Base-by-base conservation (phyloP, 257 asterid genomes). In the Penstemon newberryi region DNA sequence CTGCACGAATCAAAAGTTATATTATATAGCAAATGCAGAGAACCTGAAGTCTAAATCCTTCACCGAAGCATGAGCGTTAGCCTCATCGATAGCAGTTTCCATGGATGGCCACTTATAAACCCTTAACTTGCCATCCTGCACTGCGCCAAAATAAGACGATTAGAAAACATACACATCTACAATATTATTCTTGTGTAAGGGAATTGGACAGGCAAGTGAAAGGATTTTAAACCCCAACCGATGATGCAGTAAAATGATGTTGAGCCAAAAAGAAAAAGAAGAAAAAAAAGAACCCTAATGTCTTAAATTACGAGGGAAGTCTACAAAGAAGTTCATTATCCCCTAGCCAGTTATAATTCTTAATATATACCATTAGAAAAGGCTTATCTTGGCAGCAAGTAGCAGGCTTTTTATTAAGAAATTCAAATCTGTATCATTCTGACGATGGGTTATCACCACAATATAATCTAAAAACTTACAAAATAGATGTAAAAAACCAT, bases 41-140 rank as follows among this genome's bases (percentile, higher is more conserved):
- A 70, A 93, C 97, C 99, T 91, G 95, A 94, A 91, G 83, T 89
- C 91, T 75, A 91, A 77, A 84, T 85, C 92, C 78, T 91, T 94
- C 75, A 94, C 96, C 51, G 92, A 82, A 73, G 90, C 8, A 83
- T 91, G 96, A 60, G 81, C 90, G 36, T 72, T 78, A 36, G 75
- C 79, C 79, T 94, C 88, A 63, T 74, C 83, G 56, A 94, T 83
- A 70, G 79, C 74, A 75, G 57, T 75, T 69, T 86, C 91, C 97
- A 90, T 85, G 81, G 88, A 40, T 56, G 97, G 96, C 99, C 99
- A 94, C 83, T 83, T 82, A 70, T 82, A 94, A 75, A 87, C 87
- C 84, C 94, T 90, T 69, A 94, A 84, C 79, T 83, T 89, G 73
- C 99, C 99, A 74, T 94, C 97, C 99, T 93, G 92, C 66, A 64